These are phyloP conservation scores for Suaeda aralocaspica DNA, from an alignment of 148 eudicot genomes.

Conservation along the genomic window DNA sequence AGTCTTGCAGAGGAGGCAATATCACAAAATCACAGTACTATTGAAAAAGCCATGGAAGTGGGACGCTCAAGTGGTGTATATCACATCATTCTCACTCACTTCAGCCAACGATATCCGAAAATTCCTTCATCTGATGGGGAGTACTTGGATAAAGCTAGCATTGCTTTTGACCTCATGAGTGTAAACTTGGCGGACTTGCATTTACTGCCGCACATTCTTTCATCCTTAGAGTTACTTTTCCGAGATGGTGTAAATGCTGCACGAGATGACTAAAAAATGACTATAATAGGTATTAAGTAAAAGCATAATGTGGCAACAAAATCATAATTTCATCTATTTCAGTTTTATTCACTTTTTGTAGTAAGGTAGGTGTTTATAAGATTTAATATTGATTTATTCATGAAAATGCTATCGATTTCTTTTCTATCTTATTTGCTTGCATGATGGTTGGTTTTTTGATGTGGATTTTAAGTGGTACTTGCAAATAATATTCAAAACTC, in stretches of 20 bases:
- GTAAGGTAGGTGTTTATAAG: no score
- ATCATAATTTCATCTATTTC: no score
- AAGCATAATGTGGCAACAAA: no score
- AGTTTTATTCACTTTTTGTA: no score
- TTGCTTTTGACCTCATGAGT: constrained; percentile 90
- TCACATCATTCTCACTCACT: constrained; percentile 61
- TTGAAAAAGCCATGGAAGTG: constrained; percentile 8
- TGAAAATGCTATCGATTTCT: no score
- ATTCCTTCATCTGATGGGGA: constrained; percentile 69
- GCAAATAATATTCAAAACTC: no score
- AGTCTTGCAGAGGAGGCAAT: constrained; percentile 10
- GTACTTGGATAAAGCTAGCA: constrained; percentile 70
- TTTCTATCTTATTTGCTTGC: no score
- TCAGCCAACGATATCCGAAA: constrained; percentile 92
- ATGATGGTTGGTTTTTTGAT: no score
- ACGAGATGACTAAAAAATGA: no score
- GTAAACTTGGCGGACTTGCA: constrained; percentile 76
- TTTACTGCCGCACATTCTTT: constrained; percentile 67
- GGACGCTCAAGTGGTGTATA: neutral
- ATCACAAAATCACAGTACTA: constrained; percentile 10
- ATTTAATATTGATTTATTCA: no score
- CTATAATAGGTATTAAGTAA: no score
- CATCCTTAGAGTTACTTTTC: constrained; percentile 60
- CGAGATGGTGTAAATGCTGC: constrained; percentile 32
- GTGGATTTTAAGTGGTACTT: no score